These are phyloP conservation scores for Pisolithus tinctorius DNA, from an alignment of 768 basidiomycete genomes.

Conservation along the genomic window DNA sequence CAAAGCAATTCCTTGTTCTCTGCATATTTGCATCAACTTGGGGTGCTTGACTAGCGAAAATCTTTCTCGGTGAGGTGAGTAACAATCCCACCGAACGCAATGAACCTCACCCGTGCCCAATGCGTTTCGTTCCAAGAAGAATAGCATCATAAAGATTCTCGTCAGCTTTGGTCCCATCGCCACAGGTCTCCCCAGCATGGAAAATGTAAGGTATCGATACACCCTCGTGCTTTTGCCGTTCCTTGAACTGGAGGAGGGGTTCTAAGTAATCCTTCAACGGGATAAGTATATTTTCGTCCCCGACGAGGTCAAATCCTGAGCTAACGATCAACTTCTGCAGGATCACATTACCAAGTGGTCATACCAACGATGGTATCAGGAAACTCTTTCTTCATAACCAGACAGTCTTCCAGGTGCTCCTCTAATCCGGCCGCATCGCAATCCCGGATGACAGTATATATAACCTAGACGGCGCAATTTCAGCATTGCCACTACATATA, in stretches of 20 bases:
- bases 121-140: slow-evolving; percentile 69
- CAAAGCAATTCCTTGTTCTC: slow-evolving; percentile 53
- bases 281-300: slow-evolving; percentile 54
- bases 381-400: slow-evolving; percentile 65
- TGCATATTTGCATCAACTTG: slow-evolving; percentile 59
- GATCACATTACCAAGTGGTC: slow-evolving; percentile 1
- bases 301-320: slow-evolving; percentile 76
- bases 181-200: slow-evolving; percentile 76
- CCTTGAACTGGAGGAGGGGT: slow-evolving; percentile 51
- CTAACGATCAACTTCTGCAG: neutral
- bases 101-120: slow-evolving; percentile 63
- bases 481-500: neutral
- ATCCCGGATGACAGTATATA: slow-evolving; percentile 58
- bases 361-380: slow-evolving; percentile 64
- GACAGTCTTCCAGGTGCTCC: slow-evolving; percentile 69
- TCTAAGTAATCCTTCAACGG: slow-evolving; percentile 60
- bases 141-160: slow-evolving; percentile 75
- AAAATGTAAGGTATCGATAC: slow-evolving; percentile 67
- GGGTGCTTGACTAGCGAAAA: slow-evolving; percentile 78
- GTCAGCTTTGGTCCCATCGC: slow-evolving; percentile 67
- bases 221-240: slow-evolving; percentile 48
- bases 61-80: slow-evolving; percentile 25
- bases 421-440: slow-evolving; percentile 51
- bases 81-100: neutral
- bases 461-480: slow-evolving; percentile 40